These are phyloP conservation scores for Eucalyptus erythrocorys DNA, from an alignment of 345 rosid species.

Conservation along the genomic window DNA sequence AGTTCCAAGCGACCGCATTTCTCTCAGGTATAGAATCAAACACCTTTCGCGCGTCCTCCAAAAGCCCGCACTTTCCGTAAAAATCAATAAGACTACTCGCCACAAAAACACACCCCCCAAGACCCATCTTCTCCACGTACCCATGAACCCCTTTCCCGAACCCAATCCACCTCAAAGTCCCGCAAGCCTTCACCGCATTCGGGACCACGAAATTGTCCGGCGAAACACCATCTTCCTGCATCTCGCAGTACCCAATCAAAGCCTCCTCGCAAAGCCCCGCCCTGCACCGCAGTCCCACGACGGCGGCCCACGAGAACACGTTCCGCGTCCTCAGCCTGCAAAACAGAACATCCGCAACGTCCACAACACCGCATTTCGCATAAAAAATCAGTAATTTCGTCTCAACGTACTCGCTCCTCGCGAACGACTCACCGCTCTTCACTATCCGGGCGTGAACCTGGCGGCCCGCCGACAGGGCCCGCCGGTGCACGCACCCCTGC, in stretches of 20 bases:
- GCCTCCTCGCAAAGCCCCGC: slow-evolving; percentile 38
- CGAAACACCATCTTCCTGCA: slow-evolving; percentile 33
- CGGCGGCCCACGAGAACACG: slow-evolving; percentile 82
- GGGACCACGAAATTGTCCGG: slow-evolving; percentile 74
- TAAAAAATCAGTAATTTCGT: slow-evolving; percentile 62
- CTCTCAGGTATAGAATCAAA: slow-evolving; percentile 43
- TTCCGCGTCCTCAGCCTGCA: slow-evolving; percentile 28
- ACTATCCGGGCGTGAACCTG: slow-evolving; percentile 70
- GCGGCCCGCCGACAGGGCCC: slow-evolving; percentile 41
- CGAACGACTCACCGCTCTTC: slow-evolving; percentile 44
- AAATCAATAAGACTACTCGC: slow-evolving; percentile 56
- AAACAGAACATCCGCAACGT: slow-evolving; percentile 30
- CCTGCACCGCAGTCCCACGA: slow-evolving; percentile 58
- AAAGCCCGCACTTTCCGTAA: slow-evolving; percentile 54
- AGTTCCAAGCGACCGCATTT: slow-evolving; percentile 57
- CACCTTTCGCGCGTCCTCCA: slow-evolving; percentile 49
- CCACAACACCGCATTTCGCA: slow-evolving; percentile 45
- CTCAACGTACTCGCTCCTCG: slow-evolving; percentile 47
- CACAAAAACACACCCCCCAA: slow-evolving; percentile 51
- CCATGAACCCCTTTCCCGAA: slow-evolving; percentile 70
- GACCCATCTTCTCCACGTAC: slow-evolving; percentile 41
- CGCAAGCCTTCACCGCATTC: slow-evolving; percentile 66
- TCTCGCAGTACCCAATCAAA: slow-evolving; percentile 40
- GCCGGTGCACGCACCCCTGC: slow-evolving; percentile 58
- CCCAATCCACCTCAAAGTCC: slow-evolving; percentile 35